A percentile compares a stretch with the other conserved stretches of the same genome.
phyloP scores from a whole-genome alignment of 768 basidiomycete species.

The Hebeloma cylindrosporum region DNA sequence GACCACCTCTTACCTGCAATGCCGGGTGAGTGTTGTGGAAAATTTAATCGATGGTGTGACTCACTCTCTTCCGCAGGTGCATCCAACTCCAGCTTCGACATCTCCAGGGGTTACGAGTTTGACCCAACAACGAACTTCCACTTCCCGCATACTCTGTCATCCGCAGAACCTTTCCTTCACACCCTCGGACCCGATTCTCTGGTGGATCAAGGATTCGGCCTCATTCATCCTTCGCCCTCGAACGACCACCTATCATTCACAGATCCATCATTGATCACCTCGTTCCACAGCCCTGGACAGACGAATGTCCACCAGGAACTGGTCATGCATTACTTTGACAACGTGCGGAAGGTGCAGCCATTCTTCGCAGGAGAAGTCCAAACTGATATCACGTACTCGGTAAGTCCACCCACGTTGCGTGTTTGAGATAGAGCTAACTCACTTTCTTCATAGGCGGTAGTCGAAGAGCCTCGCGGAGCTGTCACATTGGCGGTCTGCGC shows the following conservation, averaged over 20 bases:
- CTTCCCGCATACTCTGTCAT: too few species aligned
- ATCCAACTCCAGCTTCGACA: slow-evolving; percentile 38
- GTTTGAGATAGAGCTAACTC: slow-evolving; percentile 1
- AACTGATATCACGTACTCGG: slow-evolving; percentile 64
- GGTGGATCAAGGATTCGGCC: slow-evolving; percentile 11
- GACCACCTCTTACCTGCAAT: slow-evolving; percentile 39
- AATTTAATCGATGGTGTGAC: slow-evolving; percentile 1
- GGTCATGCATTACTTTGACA: slow-evolving; percentile 73
- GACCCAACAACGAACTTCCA: slow-evolving; percentile 27
- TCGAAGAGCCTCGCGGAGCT: slow-evolving; percentile 66
- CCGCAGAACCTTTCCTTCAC: too few species aligned
- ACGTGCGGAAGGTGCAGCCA: slow-evolving; percentile 66
- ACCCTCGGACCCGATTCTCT: slow-evolving; percentile 16
- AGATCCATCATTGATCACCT: slow-evolving; percentile 7
- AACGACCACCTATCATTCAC: slow-evolving; percentile 8
- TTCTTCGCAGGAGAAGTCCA: slow-evolving; percentile 62
- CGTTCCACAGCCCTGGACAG: slow-evolving; percentile 33
- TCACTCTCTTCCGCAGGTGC: slow-evolving; percentile 30
- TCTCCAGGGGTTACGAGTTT: slow-evolving; percentile 27
- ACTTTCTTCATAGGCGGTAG: slow-evolving; percentile 41
- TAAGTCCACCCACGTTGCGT: slow-evolving; percentile 34
- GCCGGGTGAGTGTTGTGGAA: slow-evolving; percentile 38
- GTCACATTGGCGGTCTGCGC: slow-evolving; percentile 75
- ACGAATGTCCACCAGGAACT: slow-evolving; percentile 52
- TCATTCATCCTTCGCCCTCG: slow-evolving; percentile 15